Evolutionary conservation across 1,284 basidiomycete genomes (phyloP).

Genomic region (Sporisorium scitamineum): DNA sequence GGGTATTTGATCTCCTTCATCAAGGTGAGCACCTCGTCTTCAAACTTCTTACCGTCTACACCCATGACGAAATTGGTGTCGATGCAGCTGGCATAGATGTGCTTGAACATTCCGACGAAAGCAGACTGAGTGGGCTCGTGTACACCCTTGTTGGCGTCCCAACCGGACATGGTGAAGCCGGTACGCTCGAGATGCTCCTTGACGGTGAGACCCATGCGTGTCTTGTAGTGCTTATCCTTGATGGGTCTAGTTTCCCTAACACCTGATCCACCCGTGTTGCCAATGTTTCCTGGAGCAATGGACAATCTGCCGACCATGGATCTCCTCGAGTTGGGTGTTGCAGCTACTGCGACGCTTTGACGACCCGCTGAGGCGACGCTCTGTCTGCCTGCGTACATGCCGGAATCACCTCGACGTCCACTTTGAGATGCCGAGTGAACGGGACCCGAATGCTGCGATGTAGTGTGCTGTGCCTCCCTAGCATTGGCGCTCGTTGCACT

Average conservation of each 20-base stretch:
- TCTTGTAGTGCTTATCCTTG: slow-evolving; percentile 60
- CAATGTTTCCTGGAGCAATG: slow-evolving; percentile 49
- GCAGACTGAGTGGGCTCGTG: slow-evolving; percentile 66
- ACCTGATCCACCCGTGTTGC: slow-evolving; percentile 36
- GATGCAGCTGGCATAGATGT: slow-evolving; percentile 62
- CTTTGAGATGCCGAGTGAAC: slow-evolving; percentile 39
- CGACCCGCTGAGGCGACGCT: slow-evolving; percentile 50
- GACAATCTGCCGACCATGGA: slow-evolving; percentile 53
- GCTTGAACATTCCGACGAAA: slow-evolving; percentile 66
- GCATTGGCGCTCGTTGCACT: slow-evolving; percentile 19
- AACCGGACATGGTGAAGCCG: slow-evolving; percentile 62
- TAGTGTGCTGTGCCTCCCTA: slow-evolving; percentile 20
- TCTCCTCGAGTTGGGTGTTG: slow-evolving; percentile 54
- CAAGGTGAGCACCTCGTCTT: slow-evolving; percentile 64
- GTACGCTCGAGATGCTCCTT: slow-evolving; percentile 59
- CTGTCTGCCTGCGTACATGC: slow-evolving; percentile 41
- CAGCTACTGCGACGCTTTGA: slow-evolving; percentile 49
- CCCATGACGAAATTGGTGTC: slow-evolving; percentile 62
- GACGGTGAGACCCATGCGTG: slow-evolving; percentile 60
- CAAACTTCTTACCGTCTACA: slow-evolving; percentile 63
- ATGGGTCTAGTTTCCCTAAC: slow-evolving; percentile 49
- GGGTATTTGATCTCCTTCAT: slow-evolving; percentile 68
- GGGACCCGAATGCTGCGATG: slow-evolving; percentile 23
- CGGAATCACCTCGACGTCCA: slow-evolving; percentile 35
- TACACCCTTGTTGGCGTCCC: slow-evolving; percentile 57